Evolutionary conservation across 768 basidiomycete species (phyloP), one percentile per base, ranked within the genome.

Genomic region (Tylopilus sp.): DNA sequence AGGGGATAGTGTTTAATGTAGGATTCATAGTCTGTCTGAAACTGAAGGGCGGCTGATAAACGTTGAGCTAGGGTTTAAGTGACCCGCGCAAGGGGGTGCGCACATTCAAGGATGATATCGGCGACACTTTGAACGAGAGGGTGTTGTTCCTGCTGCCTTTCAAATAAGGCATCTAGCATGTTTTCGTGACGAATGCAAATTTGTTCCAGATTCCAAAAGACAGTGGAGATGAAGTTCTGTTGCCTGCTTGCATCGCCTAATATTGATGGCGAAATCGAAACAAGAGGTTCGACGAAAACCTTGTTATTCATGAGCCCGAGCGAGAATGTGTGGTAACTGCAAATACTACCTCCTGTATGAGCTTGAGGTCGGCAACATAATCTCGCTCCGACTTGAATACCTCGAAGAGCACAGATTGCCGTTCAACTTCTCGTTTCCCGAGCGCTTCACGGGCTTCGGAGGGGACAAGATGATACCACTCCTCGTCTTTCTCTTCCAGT

Each of bases 1-100:
- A 95, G 75, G 4, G 92, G 92, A 56, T 93, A 95, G 56, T 92
- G 84, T 63, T 92, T 89, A 70, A 93, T 89, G 68, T 93, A 93
- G 1, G 76, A 75, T 57, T 92, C 91, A 56, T 93, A 93, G 10
- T 80, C 81, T 14, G 71, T 68, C 34, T 82, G 81, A 67, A 87
- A 89, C 29, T 67, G 61, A 44, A 72, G 63, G 14, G 67, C 58
- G 25, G 70, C 68, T 72, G 47, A 54, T 43, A 52, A 48, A 56
- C 37, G n/a, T 57, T 68, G 36, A 70, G 58, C 28, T 21, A 47
- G 36, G 43, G 51, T 11, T 52, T 46, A 56, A 51, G 24, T 16
- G 21, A 50, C 21, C 44, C 33, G 31, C 40, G 17, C 53, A 49
- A 53, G 30, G 31, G 21, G 47, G 29, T 36, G 70, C 81, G 61